Evolutionary conservation across 768 basidiomycete genomes (phyloP).

Genomic region (Cyathus striatus): DNA sequence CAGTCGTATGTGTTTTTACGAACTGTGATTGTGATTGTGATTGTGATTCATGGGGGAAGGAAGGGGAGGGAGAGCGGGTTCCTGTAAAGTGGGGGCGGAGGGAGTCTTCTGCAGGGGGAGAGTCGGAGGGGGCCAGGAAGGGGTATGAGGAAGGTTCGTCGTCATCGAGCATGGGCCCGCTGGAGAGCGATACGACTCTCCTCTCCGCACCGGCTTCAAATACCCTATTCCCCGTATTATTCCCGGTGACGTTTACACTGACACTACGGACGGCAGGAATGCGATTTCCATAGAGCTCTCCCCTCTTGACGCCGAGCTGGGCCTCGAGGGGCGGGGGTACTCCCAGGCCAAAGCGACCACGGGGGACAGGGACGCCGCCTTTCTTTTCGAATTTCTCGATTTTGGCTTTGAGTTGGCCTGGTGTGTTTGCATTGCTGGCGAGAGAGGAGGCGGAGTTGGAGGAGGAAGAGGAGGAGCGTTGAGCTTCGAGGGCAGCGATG

Average conservation of each 20-base stretch:
- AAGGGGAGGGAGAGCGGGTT: no score
- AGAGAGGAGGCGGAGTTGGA: conserved; percentile 19
- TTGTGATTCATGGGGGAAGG: no score
- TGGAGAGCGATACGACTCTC: no score
- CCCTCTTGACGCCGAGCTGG: conserved; percentile 41
- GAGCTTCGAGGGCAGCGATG: conserved; percentile 78
- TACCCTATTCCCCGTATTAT: conserved; percentile 20
- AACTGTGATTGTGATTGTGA: no score
- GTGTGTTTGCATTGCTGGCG: conserved; percentile 17
- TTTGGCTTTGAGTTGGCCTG: conserved; percentile 47
- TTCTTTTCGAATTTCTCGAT: conserved; percentile 80
- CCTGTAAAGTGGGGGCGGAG: no score
- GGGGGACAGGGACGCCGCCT: conserved; percentile 71
- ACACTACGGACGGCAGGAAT: conserved; percentile 33
- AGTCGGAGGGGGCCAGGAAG: no score
- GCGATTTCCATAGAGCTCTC: conserved; percentile 74
- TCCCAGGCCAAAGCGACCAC: conserved; percentile 68
- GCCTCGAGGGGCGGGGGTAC: conserved; percentile 51
- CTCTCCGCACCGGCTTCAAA: no score
- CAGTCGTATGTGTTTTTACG: no score
- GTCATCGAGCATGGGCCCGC: no score
- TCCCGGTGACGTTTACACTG: conserved; percentile 9
- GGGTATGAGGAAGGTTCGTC: no score
- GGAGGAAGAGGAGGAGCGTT: conserved; percentile 36
- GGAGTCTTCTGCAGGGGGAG: no score